Percentiles rank a stretch among this genome's conserved stretches.
phyloP scores from a whole-genome alignment of 139 green algal genomes.

The Haematococcus lacustris region DNA sequence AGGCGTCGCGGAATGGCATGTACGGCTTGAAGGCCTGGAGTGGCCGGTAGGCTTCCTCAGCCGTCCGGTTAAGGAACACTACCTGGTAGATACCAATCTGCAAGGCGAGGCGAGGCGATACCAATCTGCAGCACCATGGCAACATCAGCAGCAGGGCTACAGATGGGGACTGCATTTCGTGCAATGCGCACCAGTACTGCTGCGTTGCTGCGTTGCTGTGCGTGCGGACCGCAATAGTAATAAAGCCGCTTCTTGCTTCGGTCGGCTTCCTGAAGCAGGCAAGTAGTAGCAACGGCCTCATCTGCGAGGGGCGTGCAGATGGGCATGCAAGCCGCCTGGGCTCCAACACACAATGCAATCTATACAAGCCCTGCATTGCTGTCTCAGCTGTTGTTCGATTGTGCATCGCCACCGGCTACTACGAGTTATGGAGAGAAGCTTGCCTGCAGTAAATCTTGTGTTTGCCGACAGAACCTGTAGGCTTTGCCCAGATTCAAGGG shows the following conservation, averaged over 20 bases:
- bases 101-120: slow-evolving; percentile 54
- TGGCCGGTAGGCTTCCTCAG: slow-evolving; percentile 64
- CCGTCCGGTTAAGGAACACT: slow-evolving; percentile 49
- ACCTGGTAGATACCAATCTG: slow-evolving; percentile 76
- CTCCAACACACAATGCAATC: no score
- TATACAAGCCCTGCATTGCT: no score
- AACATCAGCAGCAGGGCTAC: no score
- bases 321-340: no score
- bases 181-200: slow-evolving; percentile 57
- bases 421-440: no score
- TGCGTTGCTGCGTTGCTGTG: slow-evolving; percentile 69
- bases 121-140: slow-evolving; percentile 43
- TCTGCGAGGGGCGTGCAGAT: no score
- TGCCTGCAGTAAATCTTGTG: slow-evolving; percentile 55
- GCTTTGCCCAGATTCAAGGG: slow-evolving; percentile 80
- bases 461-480: slow-evolving; percentile 69
- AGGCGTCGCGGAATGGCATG: slow-evolving; percentile 77
- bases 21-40: slow-evolving; percentile 63
- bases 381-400: no score
- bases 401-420: no score
- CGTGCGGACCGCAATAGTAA: slow-evolving; percentile 53
- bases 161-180: no score
- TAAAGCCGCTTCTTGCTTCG: slow-evolving; percentile 51
- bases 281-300: no score
- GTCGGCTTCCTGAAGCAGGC: slow-evolving; percentile 42